Base-by-base conservation (phyloP, 176 grass and related monocot genomes). In the Oryza brachyantha region DNA sequence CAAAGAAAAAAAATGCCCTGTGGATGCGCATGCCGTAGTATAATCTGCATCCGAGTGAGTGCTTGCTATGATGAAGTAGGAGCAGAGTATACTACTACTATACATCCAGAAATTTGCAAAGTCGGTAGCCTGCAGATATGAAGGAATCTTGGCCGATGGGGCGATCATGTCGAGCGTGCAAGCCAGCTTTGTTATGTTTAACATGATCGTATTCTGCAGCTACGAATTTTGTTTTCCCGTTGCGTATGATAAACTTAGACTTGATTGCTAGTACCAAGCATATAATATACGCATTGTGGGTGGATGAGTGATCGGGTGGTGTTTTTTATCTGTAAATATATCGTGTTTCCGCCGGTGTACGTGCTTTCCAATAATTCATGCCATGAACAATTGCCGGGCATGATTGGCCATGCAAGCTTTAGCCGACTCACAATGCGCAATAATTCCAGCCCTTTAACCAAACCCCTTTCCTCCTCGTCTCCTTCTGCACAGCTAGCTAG, bases 61-160 rank as follows among this genome's bases (percentile, higher is more conserved):
- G 68, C 7, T 40, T 48, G 24, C 7, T 48, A 28, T 27, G 66
- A 40, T 70, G 67, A 6, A 50, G 17, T 50, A 50, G 46, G 48
- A 52, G n/a, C 48, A 52, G 1, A 52, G 5, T 50, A 48, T 35
- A 17, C n/a, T n/a, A 2, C 25, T 32, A 1, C 5, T 27, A n/a
- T 6, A 3, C 8, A 27, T 41, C 0, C 39, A 8, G n/a, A 14
- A 24, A 26, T 24, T 17, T 42, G 25, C 66, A 42, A 16, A 16
- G 38, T 69, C 66, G 22, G 37, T 38, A 38, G 13, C n/a, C 36
- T 16, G 12, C 59, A 3, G 6, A 5, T 41, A 26, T 0, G 32
- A 13, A 68, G 78, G 78, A 80, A 70, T 70, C 36, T 43, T 29
- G 55, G 77, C 25, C 65, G 77, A 70, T 41, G 65, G 34, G 45